phyloP scores from a whole-genome alignment of 2,329 filamentous ascomycete genomes.

The Microdochium trichocladiopsis region DNA sequence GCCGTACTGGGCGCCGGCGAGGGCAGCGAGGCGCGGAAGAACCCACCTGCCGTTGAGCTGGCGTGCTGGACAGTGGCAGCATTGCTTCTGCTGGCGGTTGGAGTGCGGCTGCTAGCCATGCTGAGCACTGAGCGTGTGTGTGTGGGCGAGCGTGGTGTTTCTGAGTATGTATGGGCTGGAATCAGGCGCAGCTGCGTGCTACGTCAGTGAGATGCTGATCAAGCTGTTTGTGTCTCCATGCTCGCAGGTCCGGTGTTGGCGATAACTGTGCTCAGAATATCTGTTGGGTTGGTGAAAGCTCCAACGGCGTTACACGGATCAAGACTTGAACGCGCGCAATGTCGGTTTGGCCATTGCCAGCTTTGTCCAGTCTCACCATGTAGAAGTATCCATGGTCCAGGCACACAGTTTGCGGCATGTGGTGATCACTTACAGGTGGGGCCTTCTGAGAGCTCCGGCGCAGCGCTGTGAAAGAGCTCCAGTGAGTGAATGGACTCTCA shows the following conservation, averaged over 20 bases:
- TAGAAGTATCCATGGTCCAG: background rate
- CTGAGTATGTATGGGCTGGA: too few species aligned
- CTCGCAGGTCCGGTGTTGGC: too few species aligned
- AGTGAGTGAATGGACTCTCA: too few species aligned
- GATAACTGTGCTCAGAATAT: background rate
- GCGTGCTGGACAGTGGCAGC: background rate
- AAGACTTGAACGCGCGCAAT: background rate
- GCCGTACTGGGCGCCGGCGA: conserved; percentile 47
- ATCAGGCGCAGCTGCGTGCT: too few species aligned
- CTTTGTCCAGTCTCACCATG: too few species aligned
- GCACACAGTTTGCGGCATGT: too few species aligned
- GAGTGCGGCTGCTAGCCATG: background rate
- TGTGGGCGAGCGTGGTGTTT: background rate
- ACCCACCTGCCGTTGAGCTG: conserved; percentile 36
- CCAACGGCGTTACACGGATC: too few species aligned
- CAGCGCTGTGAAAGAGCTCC: too few species aligned
- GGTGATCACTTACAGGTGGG: background rate
- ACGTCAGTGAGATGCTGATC: background rate
- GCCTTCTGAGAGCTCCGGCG: background rate
- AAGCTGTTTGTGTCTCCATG: background rate
- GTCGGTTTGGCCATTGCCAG: too few species aligned
- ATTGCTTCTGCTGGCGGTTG: background rate
- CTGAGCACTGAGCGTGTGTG: background rate
- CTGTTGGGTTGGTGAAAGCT: too few species aligned
- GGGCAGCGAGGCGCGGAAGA: conserved; percentile 39